Evolutionary conservation across 2,329 filamentous ascomycete species (phyloP).

Genomic region (Talaromyces sp.): DNA sequence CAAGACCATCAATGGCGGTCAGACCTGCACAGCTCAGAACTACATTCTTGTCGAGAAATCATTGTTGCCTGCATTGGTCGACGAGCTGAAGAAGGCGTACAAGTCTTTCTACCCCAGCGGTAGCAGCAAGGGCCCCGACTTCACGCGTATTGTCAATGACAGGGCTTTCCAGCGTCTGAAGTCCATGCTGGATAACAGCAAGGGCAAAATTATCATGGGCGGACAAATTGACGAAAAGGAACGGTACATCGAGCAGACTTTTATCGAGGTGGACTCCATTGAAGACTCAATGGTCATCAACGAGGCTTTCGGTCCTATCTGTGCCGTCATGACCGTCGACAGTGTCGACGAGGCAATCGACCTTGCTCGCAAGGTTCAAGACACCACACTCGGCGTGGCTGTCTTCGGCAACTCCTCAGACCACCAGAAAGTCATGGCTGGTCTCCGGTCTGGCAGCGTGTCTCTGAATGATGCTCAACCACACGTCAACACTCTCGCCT

Average conservation of each 20-base stretch:
- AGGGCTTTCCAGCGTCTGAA: conserved; percentile 78
- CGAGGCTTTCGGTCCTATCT: conserved; percentile 91
- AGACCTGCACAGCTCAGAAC: conserved; percentile 90
- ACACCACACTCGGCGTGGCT: conserved; percentile 79
- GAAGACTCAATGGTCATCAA: conserved; percentile 75
- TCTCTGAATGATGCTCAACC: conserved; percentile 59
- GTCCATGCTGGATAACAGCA: conserved; percentile 79
- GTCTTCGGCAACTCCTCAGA: conserved; percentile 80
- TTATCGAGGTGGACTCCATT: conserved; percentile 73
- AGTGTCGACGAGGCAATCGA: conserved; percentile 80
- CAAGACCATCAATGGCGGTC: conserved; percentile 81
- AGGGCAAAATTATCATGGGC: conserved; percentile 81
- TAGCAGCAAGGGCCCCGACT: conserved; percentile 71
- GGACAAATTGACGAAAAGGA: conserved; percentile 75
- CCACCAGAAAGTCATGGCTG: conserved; percentile 63
- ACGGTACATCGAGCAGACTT: conserved; percentile 84
- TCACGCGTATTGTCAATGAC: conserved; percentile 74
- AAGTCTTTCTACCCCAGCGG: conserved; percentile 81
- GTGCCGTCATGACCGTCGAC: conserved; percentile 74
- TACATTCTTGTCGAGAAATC: conserved; percentile 80
- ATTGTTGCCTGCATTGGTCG: conserved; percentile 67
- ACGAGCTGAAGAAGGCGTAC: conserved; percentile 66
- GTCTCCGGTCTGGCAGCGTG: conserved; percentile 65
- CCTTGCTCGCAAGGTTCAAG: conserved; percentile 74
- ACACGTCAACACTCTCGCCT: conserved; percentile 70